Base-by-base conservation (phyloP, 768 basidiomycete species). In the Heimioporus sp. region DNA sequence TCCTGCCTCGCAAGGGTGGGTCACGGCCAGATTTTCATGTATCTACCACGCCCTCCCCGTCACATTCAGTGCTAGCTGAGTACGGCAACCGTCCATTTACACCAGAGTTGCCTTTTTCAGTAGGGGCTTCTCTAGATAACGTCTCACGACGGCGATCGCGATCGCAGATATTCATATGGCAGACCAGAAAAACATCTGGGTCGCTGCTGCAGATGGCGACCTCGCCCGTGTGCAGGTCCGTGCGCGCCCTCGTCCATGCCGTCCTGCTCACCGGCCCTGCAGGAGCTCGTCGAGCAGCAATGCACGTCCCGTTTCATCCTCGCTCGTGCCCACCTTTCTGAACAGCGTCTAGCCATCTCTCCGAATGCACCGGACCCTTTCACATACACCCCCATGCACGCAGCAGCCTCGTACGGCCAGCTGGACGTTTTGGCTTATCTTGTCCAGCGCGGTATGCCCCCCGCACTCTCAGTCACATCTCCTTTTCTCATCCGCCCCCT, bases 331-430 rank as follows among this genome's bases (percentile, higher is more conserved):
- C 41, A 13, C 32, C 5, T n/a, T 21, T 12, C 38, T 38, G 15
- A 38, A 38, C 37, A 16, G 17, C 3, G 37, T 61, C 53, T 68
- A 82, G 82, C 76, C 37, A 62, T 83, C 38, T 86, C 85, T 37
- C 85, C 90, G 32, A 92, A 92, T 60, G 73, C 69, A 15, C 83
- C 86, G 6, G 90, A 92, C 63, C 62, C 67, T 8, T 76, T 79
- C 73, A 87, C 89, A 31, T 92, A 92, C 69, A 92, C 90, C 0
- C 89, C 90, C 34, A 90, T 92, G 88, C 93, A 97, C 70, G 94
- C 94, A 16, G 93, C 94, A 13, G 93, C 94, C 1, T 96, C 93
- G 1, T 97, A 96, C 63, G 90, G 84, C 16, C 93, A 93, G 30
- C 65, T 88, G 10, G 71, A 86, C 43, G 67, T 94, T 38, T 73